A percentile compares a stretch with the other conserved stretches of the same genome.
phyloP scores from a whole-genome alignment of 2,329 filamentous ascomycete species.

The Colletotrichum lupini region DNA sequence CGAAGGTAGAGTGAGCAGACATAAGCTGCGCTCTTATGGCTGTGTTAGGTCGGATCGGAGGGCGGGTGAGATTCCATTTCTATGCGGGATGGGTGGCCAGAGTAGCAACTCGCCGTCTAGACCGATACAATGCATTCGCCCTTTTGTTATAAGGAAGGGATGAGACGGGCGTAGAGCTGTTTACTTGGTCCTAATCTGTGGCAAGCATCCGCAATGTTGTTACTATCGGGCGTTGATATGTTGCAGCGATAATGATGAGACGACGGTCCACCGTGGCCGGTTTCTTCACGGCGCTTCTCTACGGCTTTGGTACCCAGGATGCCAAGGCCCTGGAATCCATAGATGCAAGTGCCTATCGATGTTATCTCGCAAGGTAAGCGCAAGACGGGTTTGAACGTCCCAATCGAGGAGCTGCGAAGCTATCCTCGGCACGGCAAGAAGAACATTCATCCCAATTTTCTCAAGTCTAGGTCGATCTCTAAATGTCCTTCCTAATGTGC shows the following conservation, averaged over 20 bases:
- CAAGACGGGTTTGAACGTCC: conserved; percentile 9
- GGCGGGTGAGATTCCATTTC: conserved; percentile 28
- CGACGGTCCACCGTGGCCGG: too few relatives aligned
- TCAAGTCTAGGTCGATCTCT: conserved; percentile 15
- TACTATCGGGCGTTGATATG: neutral
- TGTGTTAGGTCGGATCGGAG: conserved; percentile 11
- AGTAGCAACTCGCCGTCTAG: neutral
- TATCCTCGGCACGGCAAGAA: conserved; percentile 6
- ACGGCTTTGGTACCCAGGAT: conserved; percentile 4
- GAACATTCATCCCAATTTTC: neutral
- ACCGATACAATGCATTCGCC: neutral
- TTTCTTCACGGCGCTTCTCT: neutral
- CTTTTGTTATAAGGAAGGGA: neutral
- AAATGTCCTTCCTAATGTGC: conserved; percentile 27
- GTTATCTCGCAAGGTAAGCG: conserved; percentile 12
- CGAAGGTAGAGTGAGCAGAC: neutral
- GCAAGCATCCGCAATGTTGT: neutral
- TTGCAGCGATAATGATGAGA: neutral
- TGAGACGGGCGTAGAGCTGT: neutral
- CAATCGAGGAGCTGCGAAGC: conserved; percentile 20
- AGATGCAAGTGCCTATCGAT: neutral
- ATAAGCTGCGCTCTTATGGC: conserved; percentile 1
- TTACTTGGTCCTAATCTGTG: neutral
- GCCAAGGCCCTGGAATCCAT: neutral
- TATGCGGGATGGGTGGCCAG: conserved; percentile 8